Evolutionary conservation across 306 rosid genomes (phyloP).

Genomic region (Gastrolobium bilobum): DNA sequence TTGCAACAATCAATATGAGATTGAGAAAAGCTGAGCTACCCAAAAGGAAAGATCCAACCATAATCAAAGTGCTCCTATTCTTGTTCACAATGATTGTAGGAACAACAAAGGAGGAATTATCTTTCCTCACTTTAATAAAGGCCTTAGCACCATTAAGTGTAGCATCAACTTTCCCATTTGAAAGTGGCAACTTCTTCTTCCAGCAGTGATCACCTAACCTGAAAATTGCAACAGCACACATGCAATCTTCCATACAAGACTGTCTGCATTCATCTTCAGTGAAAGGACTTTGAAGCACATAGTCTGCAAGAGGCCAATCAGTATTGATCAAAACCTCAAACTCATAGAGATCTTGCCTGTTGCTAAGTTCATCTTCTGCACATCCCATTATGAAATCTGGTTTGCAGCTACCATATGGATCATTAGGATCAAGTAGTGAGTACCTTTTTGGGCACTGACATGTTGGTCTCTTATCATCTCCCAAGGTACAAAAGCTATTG

Average conservation of each 20-base stretch:
- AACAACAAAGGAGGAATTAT: constrained; percentile 37
- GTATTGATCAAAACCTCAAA: constrained; percentile 24
- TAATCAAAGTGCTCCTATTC: constrained; percentile 37
- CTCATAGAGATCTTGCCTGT: constrained; percentile 23
- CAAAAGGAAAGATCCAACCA: constrained; percentile 54
- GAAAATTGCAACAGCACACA: constrained; percentile 57
- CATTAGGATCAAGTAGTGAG: constrained; percentile 49
- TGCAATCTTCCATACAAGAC: constrained; percentile 64
- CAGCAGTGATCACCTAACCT: constrained; percentile 51
- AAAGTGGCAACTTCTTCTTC: constrained; percentile 63
- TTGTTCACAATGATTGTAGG: constrained; percentile 37
- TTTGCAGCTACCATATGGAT: constrained; percentile 52
- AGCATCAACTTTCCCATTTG: constrained; percentile 53
- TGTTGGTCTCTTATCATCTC: constrained; percentile 30
- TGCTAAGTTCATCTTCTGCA: constrained; percentile 42
- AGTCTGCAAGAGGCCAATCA: constrained; percentile 58
- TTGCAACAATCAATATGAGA: constrained; percentile 23
- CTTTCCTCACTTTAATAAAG: constrained; percentile 57
- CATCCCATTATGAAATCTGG: constrained; percentile 59
- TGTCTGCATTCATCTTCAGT: constrained; percentile 47
- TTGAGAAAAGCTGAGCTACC: constrained; percentile 59
- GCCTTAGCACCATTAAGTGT: constrained; percentile 47
- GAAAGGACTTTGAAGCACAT: constrained; percentile 26
- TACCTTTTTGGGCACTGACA: constrained; percentile 60
- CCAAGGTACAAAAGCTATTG: constrained; percentile 46